Conservation (phyloP, 2,329 filamentous ascomycete genomes). For the Cladosporium sp. region DNA sequence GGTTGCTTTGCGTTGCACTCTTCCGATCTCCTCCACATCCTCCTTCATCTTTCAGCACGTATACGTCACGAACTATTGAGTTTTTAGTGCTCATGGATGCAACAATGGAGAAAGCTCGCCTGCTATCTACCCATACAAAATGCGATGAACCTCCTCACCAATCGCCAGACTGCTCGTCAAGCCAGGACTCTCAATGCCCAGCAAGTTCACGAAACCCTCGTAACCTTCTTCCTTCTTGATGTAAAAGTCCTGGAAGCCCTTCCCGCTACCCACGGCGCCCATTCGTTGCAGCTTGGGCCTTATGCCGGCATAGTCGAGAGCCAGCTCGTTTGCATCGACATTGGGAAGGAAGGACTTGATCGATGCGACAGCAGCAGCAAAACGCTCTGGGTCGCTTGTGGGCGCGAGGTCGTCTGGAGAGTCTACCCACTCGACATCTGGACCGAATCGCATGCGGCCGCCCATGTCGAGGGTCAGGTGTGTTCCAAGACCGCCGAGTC, state of each 20-base stretch:
- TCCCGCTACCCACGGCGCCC: slow-evolving; percentile 57
- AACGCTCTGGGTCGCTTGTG: slow-evolving; percentile 57
- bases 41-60: neutral
- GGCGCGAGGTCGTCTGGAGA: slow-evolving; percentile 60
- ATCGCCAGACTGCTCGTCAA: slow-evolving; percentile 84
- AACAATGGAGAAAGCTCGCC: no score
- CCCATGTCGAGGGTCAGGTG: slow-evolving; percentile 87
- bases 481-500: slow-evolving; percentile 80
- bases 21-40: slow-evolving; percentile 3
- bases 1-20: neutral
- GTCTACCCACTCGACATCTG: slow-evolving; percentile 91
- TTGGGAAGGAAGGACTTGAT: slow-evolving; percentile 76
- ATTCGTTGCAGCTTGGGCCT: slow-evolving; percentile 72
- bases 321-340: slow-evolving; percentile 62
- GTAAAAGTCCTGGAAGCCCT: slow-evolving; percentile 78
- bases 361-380: slow-evolving; percentile 65
- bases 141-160: slow-evolving; percentile 65
- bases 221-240: slow-evolving; percentile 73
- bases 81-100: no score
- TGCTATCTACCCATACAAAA: slow-evolving; percentile 43
- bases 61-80: no score
- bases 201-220: slow-evolving; percentile 77
- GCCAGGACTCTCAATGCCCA: slow-evolving; percentile 92
- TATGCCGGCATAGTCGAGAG: slow-evolving; percentile 86
- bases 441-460: slow-evolving; percentile 83